Percentiles rank a stretch among this genome's conserved stretches.
phyloP scores from a whole-genome alignment of 306 rosid genomes.

The Vigna mungo region DNA sequence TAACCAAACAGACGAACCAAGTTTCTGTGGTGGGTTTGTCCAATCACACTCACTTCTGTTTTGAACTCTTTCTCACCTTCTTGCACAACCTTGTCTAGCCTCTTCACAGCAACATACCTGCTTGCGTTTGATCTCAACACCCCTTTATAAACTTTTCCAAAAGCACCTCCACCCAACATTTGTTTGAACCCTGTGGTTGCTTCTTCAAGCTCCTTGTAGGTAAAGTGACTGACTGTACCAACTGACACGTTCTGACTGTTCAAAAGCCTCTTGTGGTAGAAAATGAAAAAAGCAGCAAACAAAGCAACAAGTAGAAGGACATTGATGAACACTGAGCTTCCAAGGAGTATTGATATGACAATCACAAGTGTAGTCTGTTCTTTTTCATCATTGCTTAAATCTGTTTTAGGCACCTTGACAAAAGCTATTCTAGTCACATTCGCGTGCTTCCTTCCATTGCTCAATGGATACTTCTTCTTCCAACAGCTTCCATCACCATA shows the following conservation, averaged over 20 bases:
- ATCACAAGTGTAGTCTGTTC: neutral
- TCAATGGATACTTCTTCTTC: slow-evolving; percentile 47
- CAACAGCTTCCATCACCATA: neutral
- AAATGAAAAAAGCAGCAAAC: neutral
- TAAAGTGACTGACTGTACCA: slow-evolving; percentile 11
- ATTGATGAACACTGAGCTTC: slow-evolving; percentile 46
- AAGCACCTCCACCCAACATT: slow-evolving; percentile 39
- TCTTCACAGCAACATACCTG: slow-evolving; percentile 56
- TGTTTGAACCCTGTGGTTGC: slow-evolving; percentile 47
- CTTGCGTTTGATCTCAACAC: slow-evolving; percentile 23
- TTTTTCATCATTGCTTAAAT: neutral
- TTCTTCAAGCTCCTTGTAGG: slow-evolving; percentile 25
- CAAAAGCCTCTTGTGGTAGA: slow-evolving; percentile 22
- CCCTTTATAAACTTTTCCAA: slow-evolving; percentile 46
- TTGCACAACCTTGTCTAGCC: slow-evolving; percentile 40
- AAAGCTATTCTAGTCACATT: neutral
- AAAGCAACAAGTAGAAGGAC: slow-evolving; percentile 17
- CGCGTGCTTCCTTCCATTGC: slow-evolving; percentile 40
- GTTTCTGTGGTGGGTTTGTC: slow-evolving; percentile 22
- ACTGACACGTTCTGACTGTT: neutral
- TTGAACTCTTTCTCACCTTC: slow-evolving; percentile 49
- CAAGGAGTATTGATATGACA: slow-evolving; percentile 38
- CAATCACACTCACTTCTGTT: slow-evolving; percentile 15
- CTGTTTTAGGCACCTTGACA: slow-evolving; percentile 24
- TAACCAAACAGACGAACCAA: slow-evolving; percentile 12